Percentiles rank a stretch among this genome's conserved stretches.
phyloP scores from a whole-genome alignment of 2,329 filamentous ascomycete genomes.

The Graphium sp. region DNA sequence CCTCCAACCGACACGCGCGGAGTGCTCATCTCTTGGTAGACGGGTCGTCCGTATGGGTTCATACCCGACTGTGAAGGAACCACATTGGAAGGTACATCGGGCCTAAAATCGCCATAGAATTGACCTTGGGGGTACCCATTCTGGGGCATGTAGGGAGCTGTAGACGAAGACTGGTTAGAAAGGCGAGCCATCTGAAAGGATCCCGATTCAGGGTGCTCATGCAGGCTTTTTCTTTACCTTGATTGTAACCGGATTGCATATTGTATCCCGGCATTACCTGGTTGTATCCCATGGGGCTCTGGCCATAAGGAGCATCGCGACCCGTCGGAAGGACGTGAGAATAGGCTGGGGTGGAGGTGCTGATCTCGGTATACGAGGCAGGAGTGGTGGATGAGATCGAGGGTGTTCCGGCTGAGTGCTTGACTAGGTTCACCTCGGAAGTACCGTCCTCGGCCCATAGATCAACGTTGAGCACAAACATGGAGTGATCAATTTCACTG shows the following conservation, averaged over 20 bases:
- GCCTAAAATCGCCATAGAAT: conserved; percentile 5
- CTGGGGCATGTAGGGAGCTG: conserved; percentile 9
- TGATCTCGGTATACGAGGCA: conserved; percentile 10
- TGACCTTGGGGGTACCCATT: conserved; percentile 13
- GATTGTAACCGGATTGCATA: conserved; percentile 9
- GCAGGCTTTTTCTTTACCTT: no score
- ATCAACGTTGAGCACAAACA: conserved; percentile 46
- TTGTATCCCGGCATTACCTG: conserved; percentile 8
- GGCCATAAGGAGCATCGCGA: conserved; percentile 16
- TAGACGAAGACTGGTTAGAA: no score
- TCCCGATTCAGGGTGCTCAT: no score
- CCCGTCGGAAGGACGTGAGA: conserved; percentile 18
- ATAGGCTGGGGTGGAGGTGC: conserved; percentile 12
- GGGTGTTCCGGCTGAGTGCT: conserved; percentile 47
- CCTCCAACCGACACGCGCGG: no score
- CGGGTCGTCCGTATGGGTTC: conserved; percentile 12
- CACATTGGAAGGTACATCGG: conserved; percentile 2
- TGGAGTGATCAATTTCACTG: conserved; percentile 19
- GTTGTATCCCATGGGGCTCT: conserved; percentile 14
- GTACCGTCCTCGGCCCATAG: conserved; percentile 49
- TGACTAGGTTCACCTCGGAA: conserved; percentile 49
- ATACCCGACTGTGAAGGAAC: conserved; percentile 4
- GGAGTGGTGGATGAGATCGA: conserved; percentile 71
- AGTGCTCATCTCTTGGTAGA: no score
- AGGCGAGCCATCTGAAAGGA: no score